Evolutionary conservation across 495 filamentous ascomycete species (phyloP).

Genomic region (Penicillium cinerascens): DNA sequence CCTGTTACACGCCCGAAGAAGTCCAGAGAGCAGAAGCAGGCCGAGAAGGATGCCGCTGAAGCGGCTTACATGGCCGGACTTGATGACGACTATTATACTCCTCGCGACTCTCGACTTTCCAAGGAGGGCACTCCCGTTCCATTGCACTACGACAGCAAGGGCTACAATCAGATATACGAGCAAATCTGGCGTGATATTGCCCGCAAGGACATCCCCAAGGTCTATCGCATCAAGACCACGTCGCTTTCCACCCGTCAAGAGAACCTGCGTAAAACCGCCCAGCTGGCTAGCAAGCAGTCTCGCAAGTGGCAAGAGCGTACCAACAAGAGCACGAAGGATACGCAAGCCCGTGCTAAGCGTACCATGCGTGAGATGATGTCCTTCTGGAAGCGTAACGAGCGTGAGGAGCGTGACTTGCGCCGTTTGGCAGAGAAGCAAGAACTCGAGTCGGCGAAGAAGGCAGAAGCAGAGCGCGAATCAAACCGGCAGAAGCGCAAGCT

Average conservation of each 20-base stretch:
- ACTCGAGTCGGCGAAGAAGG: slow-evolving; percentile 92
- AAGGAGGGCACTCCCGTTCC: slow-evolving; percentile 61
- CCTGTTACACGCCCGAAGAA: slow-evolving; percentile 67
- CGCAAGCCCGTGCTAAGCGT: slow-evolving; percentile 92
- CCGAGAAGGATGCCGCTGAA: slow-evolving; percentile 89
- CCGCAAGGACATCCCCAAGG: slow-evolving; percentile 88
- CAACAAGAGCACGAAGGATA: slow-evolving; percentile 97
- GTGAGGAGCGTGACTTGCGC: slow-evolving; percentile 90
- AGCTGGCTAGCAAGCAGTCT: slow-evolving; percentile 95
- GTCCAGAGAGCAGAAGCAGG: slow-evolving; percentile 94
- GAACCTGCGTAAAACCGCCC: slow-evolving; percentile 95
- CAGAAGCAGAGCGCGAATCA: slow-evolving; percentile 93
- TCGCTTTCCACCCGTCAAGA: slow-evolving; percentile 81
- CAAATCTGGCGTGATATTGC: slow-evolving; percentile 97
- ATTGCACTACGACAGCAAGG: slow-evolving; percentile 74
- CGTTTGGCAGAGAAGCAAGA: slow-evolving; percentile 95
- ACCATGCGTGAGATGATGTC: slow-evolving; percentile 99
- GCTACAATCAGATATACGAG: slow-evolving; percentile 95
- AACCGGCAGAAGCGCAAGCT: slow-evolving; percentile 97
- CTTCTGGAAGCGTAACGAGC: slow-evolving; percentile 99
- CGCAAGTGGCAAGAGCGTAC: slow-evolving; percentile 95
- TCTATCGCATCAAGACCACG: slow-evolving; percentile 76
- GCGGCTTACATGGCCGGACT: slow-evolving; percentile 83
- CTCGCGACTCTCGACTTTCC: slow-evolving; percentile 59
- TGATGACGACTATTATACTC: slow-evolving; percentile 66